phyloP scores from a whole-genome alignment of 2,329 filamentous ascomycete species.

The Aureobasidium leucospermi region DNA sequence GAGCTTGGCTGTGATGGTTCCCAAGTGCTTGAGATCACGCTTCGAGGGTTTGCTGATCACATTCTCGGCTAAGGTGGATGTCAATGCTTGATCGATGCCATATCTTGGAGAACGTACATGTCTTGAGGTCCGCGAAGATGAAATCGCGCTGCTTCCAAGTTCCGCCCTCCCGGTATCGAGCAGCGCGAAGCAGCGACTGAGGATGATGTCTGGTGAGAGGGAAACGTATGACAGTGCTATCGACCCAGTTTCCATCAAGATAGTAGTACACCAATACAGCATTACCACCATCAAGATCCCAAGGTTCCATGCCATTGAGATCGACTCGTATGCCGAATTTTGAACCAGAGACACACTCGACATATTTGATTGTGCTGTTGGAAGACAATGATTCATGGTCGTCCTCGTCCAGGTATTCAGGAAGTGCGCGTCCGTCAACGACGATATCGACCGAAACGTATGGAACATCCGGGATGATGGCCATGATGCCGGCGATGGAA shows the following conservation, averaged over 20 bases:
- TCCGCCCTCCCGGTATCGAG: neutral
- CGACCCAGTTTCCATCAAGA: neutral
- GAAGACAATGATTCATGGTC: neutral
- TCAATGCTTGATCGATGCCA: no score
- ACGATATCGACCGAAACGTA: conserved; percentile 18
- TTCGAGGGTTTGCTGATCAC: neutral
- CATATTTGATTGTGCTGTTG: conserved; percentile 18
- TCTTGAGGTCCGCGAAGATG: neutral
- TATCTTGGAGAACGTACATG: neutral
- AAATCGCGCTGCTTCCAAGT: neutral
- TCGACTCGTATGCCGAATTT: conserved; percentile 19
- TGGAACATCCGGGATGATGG: conserved; percentile 17
- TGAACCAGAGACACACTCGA: conserved; percentile 19
- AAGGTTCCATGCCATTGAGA: neutral
- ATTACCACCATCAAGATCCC: neutral
- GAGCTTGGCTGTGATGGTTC: neutral
- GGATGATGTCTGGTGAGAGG: neutral
- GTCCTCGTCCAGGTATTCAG: conserved; percentile 19
- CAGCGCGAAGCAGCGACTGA: no score
- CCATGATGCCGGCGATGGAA: conserved; percentile 17
- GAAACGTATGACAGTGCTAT: neutral
- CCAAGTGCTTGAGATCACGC: neutral
- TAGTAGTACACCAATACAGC: neutral
- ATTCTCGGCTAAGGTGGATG: neutral
- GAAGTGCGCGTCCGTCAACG: conserved; percentile 16